Base-by-base conservation (phyloP, 1,139 yeast genomes). In the Pichia sp. region DNA sequence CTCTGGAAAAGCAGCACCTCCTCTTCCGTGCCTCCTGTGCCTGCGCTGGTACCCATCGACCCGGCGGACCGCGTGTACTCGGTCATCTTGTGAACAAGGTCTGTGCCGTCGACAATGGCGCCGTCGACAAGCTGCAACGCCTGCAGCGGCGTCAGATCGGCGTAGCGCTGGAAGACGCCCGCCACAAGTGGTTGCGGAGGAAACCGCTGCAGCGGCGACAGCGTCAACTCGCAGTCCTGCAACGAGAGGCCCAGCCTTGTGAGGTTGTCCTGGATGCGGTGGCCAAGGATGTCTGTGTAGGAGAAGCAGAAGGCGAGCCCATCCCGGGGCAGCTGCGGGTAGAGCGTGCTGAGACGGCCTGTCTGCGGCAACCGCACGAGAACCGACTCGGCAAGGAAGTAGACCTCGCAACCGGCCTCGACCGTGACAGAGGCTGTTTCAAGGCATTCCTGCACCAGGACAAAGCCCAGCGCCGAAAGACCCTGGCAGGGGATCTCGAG, bases 101-200 rank as follows among this genome's bases (percentile, higher is more conserved):
- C 55, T 8, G 45, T 36, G 30, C 61, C 62, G 40, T 55, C 49
- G 4, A 36, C 40, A 30, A 58, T 52, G n/a, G 55, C 52, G 12
- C 52, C 52, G 20, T 50, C 33, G 3, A 51, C 58, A 3, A 57
- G 20, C 20, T 58, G 56, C 17, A 60, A 41, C 10, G 60, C 49
- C 44, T 57, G 51, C n/a, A 60, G 48, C 1, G 62, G 62, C 3
- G 62, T 58, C 14, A 57, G 42, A 34, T 58, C 55, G 2, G 60
- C 49, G 49, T 50, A 60, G 2, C 33, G 20, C 33, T 54, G 51
- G 17, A 57, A 58, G 1, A 60, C n/a, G 2, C 61, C 62, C 3
- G 14, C 12, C 16, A 56, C 47, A 16, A 58, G 42, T 0, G 62
- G 61, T 33, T 60, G 62, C 12, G 62, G 61, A 6, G 61, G 61